phyloP scores from a whole-genome alignment of 352 stramenopile genomes.

The Pythium grandisporangium region DNA sequence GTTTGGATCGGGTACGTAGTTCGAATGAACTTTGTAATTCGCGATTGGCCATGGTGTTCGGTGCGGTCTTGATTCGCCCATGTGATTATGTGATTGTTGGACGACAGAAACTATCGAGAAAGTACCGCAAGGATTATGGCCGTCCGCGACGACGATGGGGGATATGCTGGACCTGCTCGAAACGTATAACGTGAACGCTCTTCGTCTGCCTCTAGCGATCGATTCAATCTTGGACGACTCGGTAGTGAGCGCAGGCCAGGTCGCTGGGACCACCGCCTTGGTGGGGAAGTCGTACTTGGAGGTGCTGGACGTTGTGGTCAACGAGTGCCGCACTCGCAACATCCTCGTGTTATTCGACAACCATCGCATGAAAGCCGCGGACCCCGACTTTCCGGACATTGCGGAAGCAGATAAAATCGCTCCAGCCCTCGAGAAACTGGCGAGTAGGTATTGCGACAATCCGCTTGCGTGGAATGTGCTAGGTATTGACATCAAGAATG shows the following conservation, averaged over 20 bases:
- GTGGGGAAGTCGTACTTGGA: conserved; percentile 49
- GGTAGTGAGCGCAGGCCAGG: conserved; percentile 32
- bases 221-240: conserved; percentile 46
- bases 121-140: conserved; percentile 55
- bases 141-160: conserved; percentile 44
- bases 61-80: no score
- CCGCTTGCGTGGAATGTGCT: conserved; percentile 62
- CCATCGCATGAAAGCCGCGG: conserved; percentile 42
- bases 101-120: conserved; percentile 54
- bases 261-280: conserved; percentile 22
- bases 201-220: conserved; percentile 58
- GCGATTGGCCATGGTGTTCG: no score
- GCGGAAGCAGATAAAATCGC: conserved; percentile 43
- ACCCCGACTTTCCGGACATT: conserved; percentile 51
- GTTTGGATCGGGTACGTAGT: conserved; percentile 42
- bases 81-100: no score
- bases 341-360: conserved; percentile 68
- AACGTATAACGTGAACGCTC: conserved; percentile 40
- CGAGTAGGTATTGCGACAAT: conserved; percentile 53
- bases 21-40: no score
- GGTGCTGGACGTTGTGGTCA: conserved; percentile 46
- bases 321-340: conserved; percentile 44
- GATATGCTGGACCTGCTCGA: conserved; percentile 35
- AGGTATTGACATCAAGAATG: conserved; percentile 73
- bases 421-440: conserved; percentile 38